These are phyloP conservation scores for Coccomyxa sp. DNA, from an alignment of 139 green algal genomes.

Conservation along the genomic window DNA sequence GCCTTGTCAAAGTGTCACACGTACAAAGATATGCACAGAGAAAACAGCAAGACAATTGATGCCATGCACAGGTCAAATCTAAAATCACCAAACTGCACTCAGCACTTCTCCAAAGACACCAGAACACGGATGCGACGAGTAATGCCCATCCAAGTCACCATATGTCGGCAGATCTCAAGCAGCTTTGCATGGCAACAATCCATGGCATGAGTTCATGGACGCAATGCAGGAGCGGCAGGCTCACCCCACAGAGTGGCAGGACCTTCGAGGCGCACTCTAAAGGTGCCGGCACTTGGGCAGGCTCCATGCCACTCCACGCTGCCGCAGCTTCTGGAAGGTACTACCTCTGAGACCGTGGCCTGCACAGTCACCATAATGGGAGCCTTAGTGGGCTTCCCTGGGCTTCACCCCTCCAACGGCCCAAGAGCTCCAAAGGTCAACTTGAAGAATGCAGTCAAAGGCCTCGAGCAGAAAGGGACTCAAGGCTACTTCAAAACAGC, in stretches of 20 bases:
- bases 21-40: background rate
- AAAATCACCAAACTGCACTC: background rate
- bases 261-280: constrained; percentile 49
- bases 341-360: constrained; percentile 5
- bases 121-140: too few species aligned
- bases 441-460: background rate
- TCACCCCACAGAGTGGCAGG: constrained; percentile 68
- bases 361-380: background rate
- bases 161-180: background rate
- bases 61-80: background rate
- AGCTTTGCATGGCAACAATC: background rate
- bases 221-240: background rate
- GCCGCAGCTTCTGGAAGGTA: background rate
- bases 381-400: background rate
- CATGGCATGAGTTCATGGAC: background rate
- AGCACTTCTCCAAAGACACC: background rate
- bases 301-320: constrained; percentile 1
- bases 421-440: background rate
- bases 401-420: background rate
- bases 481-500: background rate
- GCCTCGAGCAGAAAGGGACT: background rate
- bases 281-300: constrained; percentile 22
- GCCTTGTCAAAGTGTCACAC: background rate
- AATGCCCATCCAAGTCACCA: background rate
- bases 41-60: background rate